Base-by-base conservation (phyloP, 495 filamentous ascomycete genomes). In the Hypoxylon fragiforme region DNA sequence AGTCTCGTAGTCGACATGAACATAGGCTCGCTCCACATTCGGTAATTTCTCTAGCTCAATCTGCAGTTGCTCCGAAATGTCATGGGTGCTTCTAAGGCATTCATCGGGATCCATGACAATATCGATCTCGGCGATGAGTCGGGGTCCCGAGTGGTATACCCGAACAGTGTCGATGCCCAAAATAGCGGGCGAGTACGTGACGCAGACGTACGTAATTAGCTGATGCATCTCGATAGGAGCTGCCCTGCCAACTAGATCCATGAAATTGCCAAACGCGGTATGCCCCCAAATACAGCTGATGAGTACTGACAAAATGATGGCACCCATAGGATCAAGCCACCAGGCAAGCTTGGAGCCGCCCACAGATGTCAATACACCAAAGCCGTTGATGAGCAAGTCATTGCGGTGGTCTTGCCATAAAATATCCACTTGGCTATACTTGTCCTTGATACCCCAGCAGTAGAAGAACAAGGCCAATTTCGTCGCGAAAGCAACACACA, bases 1-100 rank as follows among this genome's bases (percentile, higher is more conserved):
- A 5, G 91, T 92, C 78, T 98, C 94, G 60, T 92, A 97, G 65
- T 98, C 94, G 12, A 97, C 91, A 71, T 98, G 94, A 11, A 97
- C 94, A 73, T 97, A 98, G 1, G 91, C 90, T 54, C 94, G 74
- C 78, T 97, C 94, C 2, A 98, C 86, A 68, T 96, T 85, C 3
- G 95, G 94, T 57, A 98, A 69, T 30, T 84, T 86, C 81, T 98
- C 94, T 3, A 98, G 77, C 75, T 97, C 97, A 44, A 88, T 88
- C 78, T 98, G 94, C 53, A 98, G 77, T 65, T 85, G 91, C 72
- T 98, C 94, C 0, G 94, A 94, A 5, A 97, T 81, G 63, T 98
- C 94, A 68, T 98, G 94, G 0, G 92, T 96, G 16, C 83, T 84
- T 45, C 81, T 78, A 9, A 98, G 82, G 0, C 80, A 80, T 7